phyloP scores from a whole-genome alignment of 768 basidiomycete species.

The Cubamyces lactineus region DNA sequence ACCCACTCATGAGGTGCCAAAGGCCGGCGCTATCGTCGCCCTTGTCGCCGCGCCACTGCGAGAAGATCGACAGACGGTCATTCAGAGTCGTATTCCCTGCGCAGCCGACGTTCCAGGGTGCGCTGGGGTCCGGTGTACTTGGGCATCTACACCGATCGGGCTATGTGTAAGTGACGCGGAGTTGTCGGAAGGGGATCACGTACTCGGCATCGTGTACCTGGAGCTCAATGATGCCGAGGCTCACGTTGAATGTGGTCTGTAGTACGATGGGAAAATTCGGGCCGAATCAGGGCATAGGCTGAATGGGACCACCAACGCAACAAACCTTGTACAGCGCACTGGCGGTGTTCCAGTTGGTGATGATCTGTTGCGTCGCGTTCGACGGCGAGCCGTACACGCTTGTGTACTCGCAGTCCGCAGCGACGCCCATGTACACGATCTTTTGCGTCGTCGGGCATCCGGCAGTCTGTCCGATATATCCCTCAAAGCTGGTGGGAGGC shows the following conservation, averaged over 20 bases:
- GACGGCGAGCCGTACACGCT: constrained; percentile 60
- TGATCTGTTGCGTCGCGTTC: constrained; percentile 72
- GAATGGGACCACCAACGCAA: background rate
- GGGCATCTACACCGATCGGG: constrained; percentile 56
- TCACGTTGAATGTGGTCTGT: constrained; percentile 78
- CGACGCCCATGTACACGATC: constrained; percentile 86
- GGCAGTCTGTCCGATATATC: constrained; percentile 63
- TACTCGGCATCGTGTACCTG: constrained; percentile 65
- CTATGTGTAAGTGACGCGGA: background rate
- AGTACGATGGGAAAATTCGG: constrained; percentile 28
- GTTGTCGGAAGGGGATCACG: constrained; percentile 22
- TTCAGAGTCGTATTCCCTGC: constrained; percentile 56
- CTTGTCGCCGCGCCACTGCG: constrained; percentile 77
- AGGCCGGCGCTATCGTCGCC: constrained; percentile 77
- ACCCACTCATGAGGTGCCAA: constrained; percentile 89
- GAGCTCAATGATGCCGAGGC: constrained; percentile 80
- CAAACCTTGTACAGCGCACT: constrained; percentile 69
- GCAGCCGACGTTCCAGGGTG: constrained; percentile 82
- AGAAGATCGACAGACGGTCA: constrained; percentile 75
- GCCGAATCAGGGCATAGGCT: constrained; percentile 21
- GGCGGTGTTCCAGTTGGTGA: constrained; percentile 82
- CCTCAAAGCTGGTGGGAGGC: constrained; percentile 56
- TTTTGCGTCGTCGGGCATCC: constrained; percentile 78
- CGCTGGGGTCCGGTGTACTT: constrained; percentile 46
- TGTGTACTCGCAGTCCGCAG: constrained; percentile 84